Conservation (phyloP, 306 rosid genomes). For the Begonia loranthoides region DNA sequence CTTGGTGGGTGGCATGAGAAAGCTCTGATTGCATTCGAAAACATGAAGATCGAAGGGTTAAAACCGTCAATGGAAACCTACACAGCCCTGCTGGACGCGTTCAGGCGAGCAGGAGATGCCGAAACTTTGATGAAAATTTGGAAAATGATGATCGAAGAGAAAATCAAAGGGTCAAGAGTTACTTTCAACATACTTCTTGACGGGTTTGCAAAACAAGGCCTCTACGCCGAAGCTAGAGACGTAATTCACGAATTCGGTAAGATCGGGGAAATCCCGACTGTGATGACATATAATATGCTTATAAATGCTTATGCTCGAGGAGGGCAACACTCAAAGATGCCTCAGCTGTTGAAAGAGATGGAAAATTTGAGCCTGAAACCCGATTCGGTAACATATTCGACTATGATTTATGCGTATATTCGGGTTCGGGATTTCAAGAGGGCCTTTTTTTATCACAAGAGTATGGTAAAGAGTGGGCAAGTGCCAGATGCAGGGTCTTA, state of each 20-base stretch:
- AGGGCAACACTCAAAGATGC: constrained; percentile 65
- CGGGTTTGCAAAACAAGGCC: constrained; percentile 91
- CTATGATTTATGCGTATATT: constrained; percentile 68
- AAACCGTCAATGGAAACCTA: constrained; percentile 82
- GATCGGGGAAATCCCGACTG: constrained; percentile 60
- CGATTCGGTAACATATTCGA: constrained; percentile 69
- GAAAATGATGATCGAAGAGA: constrained; percentile 59
- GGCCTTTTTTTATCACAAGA: constrained; percentile 70
- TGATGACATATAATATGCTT: constrained; percentile 76
- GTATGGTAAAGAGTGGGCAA: constrained; percentile 59
- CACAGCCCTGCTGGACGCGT: constrained; percentile 68
- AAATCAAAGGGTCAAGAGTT: constrained; percentile 46
- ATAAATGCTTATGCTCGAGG: constrained; percentile 87
- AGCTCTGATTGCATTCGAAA: constrained; percentile 60
- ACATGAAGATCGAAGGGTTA: constrained; percentile 52
- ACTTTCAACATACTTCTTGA: constrained; percentile 72
- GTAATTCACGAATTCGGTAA: constrained; percentile 64
- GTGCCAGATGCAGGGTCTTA: constrained; percentile 50
- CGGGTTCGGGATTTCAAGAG: constrained; percentile 55
- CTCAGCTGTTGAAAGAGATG: constrained; percentile 73
- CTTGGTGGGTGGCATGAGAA: constrained; percentile 73
- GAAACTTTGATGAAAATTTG: constrained; percentile 62
- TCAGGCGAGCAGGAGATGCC: constrained; percentile 69
- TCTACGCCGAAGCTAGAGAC: constrained; percentile 61
- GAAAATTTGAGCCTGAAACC: constrained; percentile 51